These are phyloP conservation scores for Aegilops bicornis DNA, from an alignment of 176 grass and related monocot genomes.

Conservation along the genomic window DNA sequence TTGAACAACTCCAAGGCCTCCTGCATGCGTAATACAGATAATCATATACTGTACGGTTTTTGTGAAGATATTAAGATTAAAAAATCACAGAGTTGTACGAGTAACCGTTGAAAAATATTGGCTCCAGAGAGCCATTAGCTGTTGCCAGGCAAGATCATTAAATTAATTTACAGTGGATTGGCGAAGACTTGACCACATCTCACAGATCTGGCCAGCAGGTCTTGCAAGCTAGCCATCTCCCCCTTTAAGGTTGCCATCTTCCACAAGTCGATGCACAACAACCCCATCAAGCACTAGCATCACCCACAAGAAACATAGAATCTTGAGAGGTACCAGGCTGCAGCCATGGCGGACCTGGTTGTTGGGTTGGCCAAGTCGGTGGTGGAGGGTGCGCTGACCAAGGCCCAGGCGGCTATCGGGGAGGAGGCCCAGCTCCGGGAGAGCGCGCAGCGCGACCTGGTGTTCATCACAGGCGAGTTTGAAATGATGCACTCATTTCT, in stretches of 20 bases:
- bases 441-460: not conserved
- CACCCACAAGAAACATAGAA: not conserved
- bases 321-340: not conserved
- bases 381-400: not conserved
- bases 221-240: not conserved
- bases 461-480: conserved; percentile 24
- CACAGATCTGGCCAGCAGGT: not conserved
- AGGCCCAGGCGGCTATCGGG: not conserved
- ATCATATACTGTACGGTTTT: not conserved
- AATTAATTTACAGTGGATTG: no score
- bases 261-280: not conserved
- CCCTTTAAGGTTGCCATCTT: not conserved
- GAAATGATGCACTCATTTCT: conserved; percentile 40
- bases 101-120: not conserved
- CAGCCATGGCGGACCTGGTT: conserved; percentile 25
- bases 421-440: conserved; percentile 5
- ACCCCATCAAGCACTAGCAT: not conserved
- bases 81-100: not conserved
- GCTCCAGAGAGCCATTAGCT: not conserved
- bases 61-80: no score
- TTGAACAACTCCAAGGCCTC: not conserved
- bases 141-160: not conserved
- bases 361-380: conserved; percentile 17
- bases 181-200: no score
- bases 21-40: not conserved